Base-by-base conservation (phyloP, 441 rosid species). In the Erodium trifolium region DNA sequence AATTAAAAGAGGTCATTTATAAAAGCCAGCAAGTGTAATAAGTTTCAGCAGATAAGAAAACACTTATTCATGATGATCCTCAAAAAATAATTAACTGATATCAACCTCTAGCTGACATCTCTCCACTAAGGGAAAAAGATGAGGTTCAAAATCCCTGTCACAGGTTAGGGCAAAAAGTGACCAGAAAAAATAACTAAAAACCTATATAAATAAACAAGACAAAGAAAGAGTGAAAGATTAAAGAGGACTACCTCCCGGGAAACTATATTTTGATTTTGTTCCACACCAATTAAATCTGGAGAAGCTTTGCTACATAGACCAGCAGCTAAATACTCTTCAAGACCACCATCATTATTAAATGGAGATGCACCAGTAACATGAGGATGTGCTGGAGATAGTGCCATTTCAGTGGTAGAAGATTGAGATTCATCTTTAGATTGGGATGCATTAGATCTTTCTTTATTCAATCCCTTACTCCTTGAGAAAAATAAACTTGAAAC, bases 401-500 rank as follows among this genome's bases (percentile, higher is more conserved):
- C 78, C 45, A 70, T 51, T 71, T 78, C 85, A 65, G 82, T 75
- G 57, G 69, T 17, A 47, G 79, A 74, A 72, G 81, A 74, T 12
- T 72, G 76, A 73, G 83, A 78, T 72, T 80, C 83, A 47, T 76
- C 73, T 64, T 60, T 76, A 10, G 70, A 63, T 68, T 80, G 87
- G 79, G 82, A 76, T 66, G 68, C 76, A 67, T 60, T 71, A 55
- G 72, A 71, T 71, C 82, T 87, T 75, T 88, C 97, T 73, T 86
- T 84, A 78, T 53, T 84, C 27, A 79, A 35, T 79, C 81, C 87
- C 75, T 88, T 93, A 72, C 73, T 87, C 83, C 79, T 85, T 10
- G 87, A 85, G 69, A 78, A 91, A 85, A 93, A 86, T 79, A 93
- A 82, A 75, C 87, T 86, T 0, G 98, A 93, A 73, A 91, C 93